Percentiles rank a stretch among this genome's conserved stretches.
These are phyloP conservation scores for Pythium aristosporum DNA, from an alignment of 352 stramenopile genomes.

Conservation along the genomic window DNA sequence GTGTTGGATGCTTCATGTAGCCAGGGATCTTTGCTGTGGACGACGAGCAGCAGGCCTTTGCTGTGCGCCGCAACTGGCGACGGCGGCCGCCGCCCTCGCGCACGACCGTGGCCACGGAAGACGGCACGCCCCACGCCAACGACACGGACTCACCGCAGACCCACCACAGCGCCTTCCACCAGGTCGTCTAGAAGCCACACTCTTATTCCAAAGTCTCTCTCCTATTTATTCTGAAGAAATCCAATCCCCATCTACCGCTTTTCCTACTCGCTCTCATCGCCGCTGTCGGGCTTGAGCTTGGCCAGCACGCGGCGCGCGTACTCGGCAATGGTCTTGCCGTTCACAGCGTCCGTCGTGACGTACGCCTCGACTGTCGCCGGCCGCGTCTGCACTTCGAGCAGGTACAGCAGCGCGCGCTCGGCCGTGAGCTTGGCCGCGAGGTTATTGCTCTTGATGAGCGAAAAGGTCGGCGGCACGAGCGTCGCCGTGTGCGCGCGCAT, in stretches of 20 bases:
- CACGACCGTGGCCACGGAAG: not conserved
- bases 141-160: constrained; percentile 1
- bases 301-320: constrained; percentile 85
- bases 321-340: constrained; percentile 86
- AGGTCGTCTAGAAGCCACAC: constrained; percentile 9
- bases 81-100: not conserved
- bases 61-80: constrained; percentile 23
- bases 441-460: constrained; percentile 89
- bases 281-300: constrained; percentile 86
- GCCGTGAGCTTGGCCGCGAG: constrained; percentile 85
- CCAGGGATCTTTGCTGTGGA: constrained; percentile 73
- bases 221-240: constrained; percentile 11
- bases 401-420: constrained; percentile 83
- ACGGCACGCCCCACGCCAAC: not conserved
- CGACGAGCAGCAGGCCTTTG: constrained; percentile 62
- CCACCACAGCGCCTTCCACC: constrained; percentile 13
- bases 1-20: constrained; percentile 30
- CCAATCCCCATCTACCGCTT: not conserved
- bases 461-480: constrained; percentile 79
- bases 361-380: constrained; percentile 81
- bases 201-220: not conserved
- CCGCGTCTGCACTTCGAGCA: constrained; percentile 83
- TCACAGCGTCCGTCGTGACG: constrained; percentile 43
- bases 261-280: constrained; percentile 74
- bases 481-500: constrained; percentile 50